Evolutionary conservation across 208 protist species (phyloP), one percentile per base, ranked within the genome.

Genomic region (Trypanosoma theileri): DNA sequence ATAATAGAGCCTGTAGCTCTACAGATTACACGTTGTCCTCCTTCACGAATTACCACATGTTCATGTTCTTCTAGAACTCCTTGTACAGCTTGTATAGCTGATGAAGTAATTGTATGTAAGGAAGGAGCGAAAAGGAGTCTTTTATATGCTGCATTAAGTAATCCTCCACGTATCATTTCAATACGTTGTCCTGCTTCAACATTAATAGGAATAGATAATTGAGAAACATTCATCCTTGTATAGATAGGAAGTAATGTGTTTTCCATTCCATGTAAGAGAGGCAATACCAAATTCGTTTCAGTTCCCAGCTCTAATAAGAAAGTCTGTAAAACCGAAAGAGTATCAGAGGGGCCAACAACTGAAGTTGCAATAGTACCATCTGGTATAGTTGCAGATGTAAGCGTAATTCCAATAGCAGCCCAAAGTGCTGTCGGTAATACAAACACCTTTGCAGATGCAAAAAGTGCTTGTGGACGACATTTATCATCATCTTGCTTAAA

Each of bases 11-110:
- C 72, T 0, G 78, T 75, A 42, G 73, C 65, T 64, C 46, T 42
- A 58, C 85, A 95, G 12, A 55, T 61, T 59, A 84, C 75, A 4
- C 56, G 9, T 57, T 89, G 81, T 3, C 84, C 89, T 0, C 89
- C 86, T 59, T 89, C 79, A 31, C 89, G 86, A 45, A 80, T 73
- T 16, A 95, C 71, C 16, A 82, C 64, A 48, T 81, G 70, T 50
- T 76, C 72, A 11, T 45, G 53, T 35, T 65, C 31, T 51, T 54
- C 45, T 26, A 40, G 40, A 54, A 52, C 48, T 4, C 58, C 63
- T 66, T 67, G 55, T 56, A 71, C 16, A 4, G 64, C 64, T 35
- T 54, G 66, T 45, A 57, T 16, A 14, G 55, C 68, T 19, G 69
- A 50, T 21, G 57, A 4, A 8, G 56, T 44, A 24, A 76, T 6